Evolutionary conservation across 2,329 filamentous ascomycete species (phyloP), one percentile per base, ranked within the genome.

Genomic region (Penicillium vulpinum): DNA sequence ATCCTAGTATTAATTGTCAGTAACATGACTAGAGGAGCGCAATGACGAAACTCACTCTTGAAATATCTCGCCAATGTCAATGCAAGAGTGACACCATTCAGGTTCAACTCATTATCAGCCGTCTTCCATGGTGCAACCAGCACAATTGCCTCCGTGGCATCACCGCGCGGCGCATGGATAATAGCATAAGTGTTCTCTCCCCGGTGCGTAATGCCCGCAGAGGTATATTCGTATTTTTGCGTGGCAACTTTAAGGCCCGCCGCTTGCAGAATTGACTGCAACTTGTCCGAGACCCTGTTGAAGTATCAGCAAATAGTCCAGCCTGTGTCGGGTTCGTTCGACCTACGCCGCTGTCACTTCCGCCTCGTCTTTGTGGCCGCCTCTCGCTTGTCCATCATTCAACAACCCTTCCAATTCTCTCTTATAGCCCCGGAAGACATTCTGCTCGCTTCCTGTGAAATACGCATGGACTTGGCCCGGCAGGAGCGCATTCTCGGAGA

Each of bases 401-500:
- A 75, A 48, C 70, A 68, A 70, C 9, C 77, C 81, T 64, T 89
- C 85, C 49, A 96, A 81, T 77, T 97, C 94, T 70, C 91, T 87
- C 69, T 89, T 86, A 74, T 95, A 97, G 8, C 91, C 94, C 45
- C 92, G 85, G 70, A 97, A 92, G 62, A 97, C 85, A 74, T 97
- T 90, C 78, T 97, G 92, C 73, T 99, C 94, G 74, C 91, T 96
- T 18, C 94, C 94, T 7, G 90, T 88, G 72, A 99, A 99, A 76
- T 99, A 99, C 1, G 94, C 96, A 77, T 97, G 93, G 9, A 97
- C 94, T 75, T 99, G 94, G 2, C 92, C 94, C 0, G 94, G 94
- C 15, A 99, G 81, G 33, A 99, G 85, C 11, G 94, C 94, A 73
- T 99, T 99, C 75, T 99, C 94, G 41, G 93, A 97, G 56, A 99